Percentiles rank a stretch among this genome's conserved stretches.
Evolutionary conservation across 2,329 filamentous ascomycete genomes (phyloP).

Genomic region (Monosporascus cannonballus): DNA sequence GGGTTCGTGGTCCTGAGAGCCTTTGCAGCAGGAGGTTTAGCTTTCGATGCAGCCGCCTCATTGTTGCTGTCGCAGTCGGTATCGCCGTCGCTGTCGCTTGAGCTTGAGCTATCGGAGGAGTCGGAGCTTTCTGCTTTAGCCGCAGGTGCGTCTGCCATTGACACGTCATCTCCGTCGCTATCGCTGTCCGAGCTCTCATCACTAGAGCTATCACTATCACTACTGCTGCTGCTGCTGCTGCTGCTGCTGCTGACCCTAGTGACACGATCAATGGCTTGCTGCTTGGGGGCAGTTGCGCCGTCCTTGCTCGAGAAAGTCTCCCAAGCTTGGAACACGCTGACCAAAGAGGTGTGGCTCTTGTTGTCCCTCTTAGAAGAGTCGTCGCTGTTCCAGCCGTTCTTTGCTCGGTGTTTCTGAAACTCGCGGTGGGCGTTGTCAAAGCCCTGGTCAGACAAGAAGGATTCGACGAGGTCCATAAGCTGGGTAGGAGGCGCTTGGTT

Average conservation of each 20-base stretch:
- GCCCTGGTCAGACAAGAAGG: slow-evolving; percentile 61
- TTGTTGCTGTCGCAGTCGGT: slow-evolving; percentile 29
- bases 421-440: slow-evolving; percentile 55
- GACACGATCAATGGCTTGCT: slow-evolving; percentile 17
- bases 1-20: slow-evolving; percentile 29
- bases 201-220: slow-evolving; percentile 10
- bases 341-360: slow-evolving; percentile 36
- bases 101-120: slow-evolving; percentile 24
- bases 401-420: slow-evolving; percentile 57
- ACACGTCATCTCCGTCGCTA: slow-evolving; percentile 23
- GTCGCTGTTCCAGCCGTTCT: slow-evolving; percentile 40
- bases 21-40: slow-evolving; percentile 22
- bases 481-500: slow-evolving; percentile 44
- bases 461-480: slow-evolving; percentile 60
- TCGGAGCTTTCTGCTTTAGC: slow-evolving; percentile 1
- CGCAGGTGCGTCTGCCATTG: neutral
- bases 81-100: slow-evolving; percentile 27
- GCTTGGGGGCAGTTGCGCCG: slow-evolving; percentile 19
- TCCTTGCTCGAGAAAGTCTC: slow-evolving; percentile 32
- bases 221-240: slow-evolving; percentile 25
- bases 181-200: slow-evolving; percentile 26
- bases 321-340: slow-evolving; percentile 47
- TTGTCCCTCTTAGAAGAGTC: slow-evolving; percentile 18
- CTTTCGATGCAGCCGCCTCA: slow-evolving; percentile 12
- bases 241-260: slow-evolving; percentile 24